Percentiles rank a stretch among this genome's conserved stretches.
phyloP scores from a whole-genome alignment of 148 eudicot species.

The Nepenthes mirabilis region DNA sequence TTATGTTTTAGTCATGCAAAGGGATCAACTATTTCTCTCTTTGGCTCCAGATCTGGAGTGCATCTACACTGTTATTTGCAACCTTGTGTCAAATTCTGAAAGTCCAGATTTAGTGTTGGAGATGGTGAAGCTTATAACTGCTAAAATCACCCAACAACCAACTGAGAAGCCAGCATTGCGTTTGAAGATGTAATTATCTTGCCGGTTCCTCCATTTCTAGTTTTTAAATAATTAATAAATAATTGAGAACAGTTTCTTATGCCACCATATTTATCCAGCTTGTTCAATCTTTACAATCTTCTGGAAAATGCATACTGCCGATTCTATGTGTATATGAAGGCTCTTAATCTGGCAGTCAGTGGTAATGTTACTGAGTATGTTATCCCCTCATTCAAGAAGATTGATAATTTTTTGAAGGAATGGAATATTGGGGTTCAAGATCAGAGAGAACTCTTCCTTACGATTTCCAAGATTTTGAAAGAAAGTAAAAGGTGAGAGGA shows the following conservation, averaged over 20 bases:
- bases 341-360: conserved; percentile 57
- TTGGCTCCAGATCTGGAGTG: conserved; percentile 56
- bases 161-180: conserved; percentile 78
- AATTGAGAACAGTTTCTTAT: conserved; percentile 1
- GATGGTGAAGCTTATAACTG: conserved; percentile 66
- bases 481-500: conserved; percentile 59
- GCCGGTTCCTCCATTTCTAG: background rate
- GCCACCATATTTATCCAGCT: conserved; percentile 27
- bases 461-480: conserved; percentile 59
- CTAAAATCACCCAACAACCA: conserved; percentile 60
- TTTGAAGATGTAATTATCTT: conserved; percentile 49
- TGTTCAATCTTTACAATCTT: conserved; percentile 85
- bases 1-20: background rate
- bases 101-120: conserved; percentile 63
- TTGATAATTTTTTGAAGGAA: conserved; percentile 76
- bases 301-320: conserved; percentile 66
- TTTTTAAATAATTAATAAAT: background rate
- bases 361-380: conserved; percentile 77
- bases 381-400: conserved; percentile 63
- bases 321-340: conserved; percentile 78
- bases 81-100: conserved; percentile 62
- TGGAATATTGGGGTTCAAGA: conserved; percentile 79
- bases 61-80: conserved; percentile 70
- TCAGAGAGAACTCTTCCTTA: conserved; percentile 59
- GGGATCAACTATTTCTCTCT: background rate